Percentiles rank a stretch among this genome's conserved stretches.
These are phyloP conservation scores for Lyophyllum atratum DNA, from an alignment of 768 basidiomycete genomes.

Conservation along the genomic window DNA sequence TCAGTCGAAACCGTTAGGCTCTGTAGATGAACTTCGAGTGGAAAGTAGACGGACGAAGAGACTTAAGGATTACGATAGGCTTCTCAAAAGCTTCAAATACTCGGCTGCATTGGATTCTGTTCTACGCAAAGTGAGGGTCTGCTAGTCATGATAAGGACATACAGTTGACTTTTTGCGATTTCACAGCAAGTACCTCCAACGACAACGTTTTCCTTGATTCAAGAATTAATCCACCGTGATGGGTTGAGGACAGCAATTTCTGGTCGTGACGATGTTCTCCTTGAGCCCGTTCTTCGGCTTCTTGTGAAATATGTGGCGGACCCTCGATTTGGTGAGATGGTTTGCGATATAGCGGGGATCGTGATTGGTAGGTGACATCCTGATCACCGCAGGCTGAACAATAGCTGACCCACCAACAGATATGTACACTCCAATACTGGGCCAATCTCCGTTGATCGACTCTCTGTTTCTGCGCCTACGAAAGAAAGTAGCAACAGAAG, in stretches of 20 bases:
- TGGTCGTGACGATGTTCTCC: conserved; percentile 89
- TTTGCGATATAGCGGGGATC: conserved; percentile 75
- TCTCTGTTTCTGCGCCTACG: conserved; percentile 78
- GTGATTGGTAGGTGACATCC: conserved; percentile 74
- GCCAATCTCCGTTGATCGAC: conserved; percentile 93
- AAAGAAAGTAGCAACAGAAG: conserved; percentile 82
- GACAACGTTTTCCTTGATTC: conserved; percentile 86
- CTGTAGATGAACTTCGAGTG: conserved; percentile 76
- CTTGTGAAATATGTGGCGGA: conserved; percentile 84
- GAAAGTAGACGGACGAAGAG: conserved; percentile 70
- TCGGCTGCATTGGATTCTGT: conserved; percentile 93
- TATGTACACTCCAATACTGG: conserved; percentile 89
- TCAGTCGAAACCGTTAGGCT: conserved; percentile 53
- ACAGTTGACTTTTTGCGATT: background rate
- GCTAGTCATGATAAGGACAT: background rate
- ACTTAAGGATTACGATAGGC: conserved; percentile 84
- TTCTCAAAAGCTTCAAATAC: conserved; percentile 92
- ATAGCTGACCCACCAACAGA: conserved; percentile 47
- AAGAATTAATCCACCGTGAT: conserved; percentile 91
- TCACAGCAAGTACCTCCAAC: conserved; percentile 78
- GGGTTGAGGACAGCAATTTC: conserved; percentile 83
- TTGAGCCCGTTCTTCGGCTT: conserved; percentile 89
- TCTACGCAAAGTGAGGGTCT: conserved; percentile 65
- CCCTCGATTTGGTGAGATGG: conserved; percentile 91
- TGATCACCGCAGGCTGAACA: conserved; percentile 5